Conservation (phyloP, 2,329 filamentous ascomycete species). For the Parascedosporium putredinis region DNA sequence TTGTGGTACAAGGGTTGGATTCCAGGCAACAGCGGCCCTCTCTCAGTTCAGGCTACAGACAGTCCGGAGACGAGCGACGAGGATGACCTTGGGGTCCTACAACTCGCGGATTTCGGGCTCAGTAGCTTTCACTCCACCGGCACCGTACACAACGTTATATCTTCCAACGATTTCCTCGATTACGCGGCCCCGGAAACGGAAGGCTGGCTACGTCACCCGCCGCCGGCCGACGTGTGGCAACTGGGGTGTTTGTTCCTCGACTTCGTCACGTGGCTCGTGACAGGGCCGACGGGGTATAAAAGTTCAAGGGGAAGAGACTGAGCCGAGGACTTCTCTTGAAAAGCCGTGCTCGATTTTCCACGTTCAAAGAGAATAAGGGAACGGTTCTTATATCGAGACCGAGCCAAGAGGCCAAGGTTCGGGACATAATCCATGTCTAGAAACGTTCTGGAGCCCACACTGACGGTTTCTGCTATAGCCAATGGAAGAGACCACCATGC, state of each 20-base stretch:
- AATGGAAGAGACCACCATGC: too few species aligned
- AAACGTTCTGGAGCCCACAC: too few species aligned
- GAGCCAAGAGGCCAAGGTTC: too few species aligned
- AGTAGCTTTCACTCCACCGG: conserved; percentile 3
- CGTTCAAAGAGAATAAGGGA: too few species aligned
- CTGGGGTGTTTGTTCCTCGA: conserved; percentile 1
- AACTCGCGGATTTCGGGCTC: conserved; percentile 1
- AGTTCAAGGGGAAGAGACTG: neutral
- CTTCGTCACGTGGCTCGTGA: neutral
- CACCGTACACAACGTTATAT: neutral
- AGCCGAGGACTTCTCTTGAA: neutral
- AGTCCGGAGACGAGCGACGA: too few species aligned
- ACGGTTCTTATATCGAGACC: too few species aligned
- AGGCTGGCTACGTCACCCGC: neutral
- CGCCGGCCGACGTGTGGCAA: neutral
- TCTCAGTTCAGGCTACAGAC: too few species aligned
- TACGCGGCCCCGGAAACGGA: conserved; percentile 2
- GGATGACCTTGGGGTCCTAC: neutral
- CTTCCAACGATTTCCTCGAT: neutral
- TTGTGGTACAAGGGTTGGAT: conserved; percentile 4
- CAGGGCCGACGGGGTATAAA: neutral
- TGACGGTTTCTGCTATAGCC: too few species aligned
- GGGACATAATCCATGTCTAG: too few species aligned
- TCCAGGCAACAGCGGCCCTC: neutral
- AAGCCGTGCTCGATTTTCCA: too few species aligned